These are phyloP conservation scores for Falciphora oryzae DNA, from an alignment of 2,329 filamentous ascomycete species.

Conservation along the genomic window DNA sequence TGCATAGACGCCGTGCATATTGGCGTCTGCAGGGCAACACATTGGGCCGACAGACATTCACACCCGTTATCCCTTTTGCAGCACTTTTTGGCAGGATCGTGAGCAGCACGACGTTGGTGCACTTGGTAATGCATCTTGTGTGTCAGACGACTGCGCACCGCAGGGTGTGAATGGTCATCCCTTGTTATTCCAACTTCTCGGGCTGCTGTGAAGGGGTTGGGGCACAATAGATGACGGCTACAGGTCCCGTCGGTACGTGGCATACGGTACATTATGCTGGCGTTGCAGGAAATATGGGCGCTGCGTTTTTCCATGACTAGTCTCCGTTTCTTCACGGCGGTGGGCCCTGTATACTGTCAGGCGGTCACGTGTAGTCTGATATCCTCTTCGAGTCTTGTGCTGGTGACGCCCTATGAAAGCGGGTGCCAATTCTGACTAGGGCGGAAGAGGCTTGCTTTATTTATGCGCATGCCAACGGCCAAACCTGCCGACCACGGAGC, in stretches of 20 bases:
- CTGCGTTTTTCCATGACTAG: background rate
- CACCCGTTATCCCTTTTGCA: background rate
- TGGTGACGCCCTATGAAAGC: too few relatives aligned
- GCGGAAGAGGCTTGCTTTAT: background rate
- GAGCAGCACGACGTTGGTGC: background rate
- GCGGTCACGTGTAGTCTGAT: background rate
- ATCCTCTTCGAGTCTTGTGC: background rate
- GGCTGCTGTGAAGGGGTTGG: background rate
- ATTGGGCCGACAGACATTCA: background rate
- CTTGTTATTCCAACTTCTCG: background rate
- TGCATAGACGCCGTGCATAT: background rate
- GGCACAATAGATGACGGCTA: background rate
- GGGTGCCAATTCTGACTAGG: background rate
- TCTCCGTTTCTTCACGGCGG: background rate
- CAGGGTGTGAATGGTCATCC: background rate
- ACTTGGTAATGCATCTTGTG: background rate
- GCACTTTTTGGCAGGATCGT: background rate
- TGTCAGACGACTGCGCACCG: background rate
- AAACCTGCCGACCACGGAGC: background rate
- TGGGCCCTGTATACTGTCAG: background rate
- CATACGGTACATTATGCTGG: background rate
- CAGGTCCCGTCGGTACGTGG: background rate
- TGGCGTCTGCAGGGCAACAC: background rate
- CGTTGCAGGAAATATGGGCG: background rate
- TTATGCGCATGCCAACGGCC: background rate